Evolutionary conservation across 768 basidiomycete species (phyloP), one percentile per base, ranked within the genome.

Genomic region (Lentinula lateritia): DNA sequence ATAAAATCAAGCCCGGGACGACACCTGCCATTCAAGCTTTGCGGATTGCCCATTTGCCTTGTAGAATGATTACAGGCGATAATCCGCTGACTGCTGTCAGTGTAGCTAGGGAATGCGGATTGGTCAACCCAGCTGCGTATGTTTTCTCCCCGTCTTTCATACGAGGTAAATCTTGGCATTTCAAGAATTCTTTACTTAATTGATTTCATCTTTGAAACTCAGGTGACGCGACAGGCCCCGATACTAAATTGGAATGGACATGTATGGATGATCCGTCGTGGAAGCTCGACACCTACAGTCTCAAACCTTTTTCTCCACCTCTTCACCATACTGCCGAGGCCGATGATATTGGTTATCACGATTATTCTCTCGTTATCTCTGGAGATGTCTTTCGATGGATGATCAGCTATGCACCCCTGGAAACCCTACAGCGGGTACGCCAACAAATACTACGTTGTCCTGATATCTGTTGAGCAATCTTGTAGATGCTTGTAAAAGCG

Each of bases 341-440:
- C 1, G 88, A 86, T 42, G 90, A 92, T 61, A 78, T 87, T 32
- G 83, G 86, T 34, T 86, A 87, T 66, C 88, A 89, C 62, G 96
- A 98, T 68, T 99, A 94, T 70, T 86, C 93, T 1, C 81, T 99
- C 18, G 95, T 90, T 6, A 77, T 98, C 36, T 95, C 94, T 5
- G 97, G 97, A 12, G 95, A 98, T 68, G 87, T 96, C 38, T 99
- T 99, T 78, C 84, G 92, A 50, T 99, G 97, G 97, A 94, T 99
- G 87, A 84, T 98, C 68, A 95, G 95, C 70, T 85, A 93, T 74
- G 95, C 93, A 0, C 88, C 96, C 2, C 78, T 94, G 9, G 97
- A 99, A 74, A 98, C 97, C 0, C 73, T 98, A 64, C 94, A 98
- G 67, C 82, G 95, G 56, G 95, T 96, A 71, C 63, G 89, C 75